Evolutionary conservation across 78 protist genomes (phyloP), one percentile per base, ranked within the genome.

Genomic region (Dictyostelium purpureum): DNA sequence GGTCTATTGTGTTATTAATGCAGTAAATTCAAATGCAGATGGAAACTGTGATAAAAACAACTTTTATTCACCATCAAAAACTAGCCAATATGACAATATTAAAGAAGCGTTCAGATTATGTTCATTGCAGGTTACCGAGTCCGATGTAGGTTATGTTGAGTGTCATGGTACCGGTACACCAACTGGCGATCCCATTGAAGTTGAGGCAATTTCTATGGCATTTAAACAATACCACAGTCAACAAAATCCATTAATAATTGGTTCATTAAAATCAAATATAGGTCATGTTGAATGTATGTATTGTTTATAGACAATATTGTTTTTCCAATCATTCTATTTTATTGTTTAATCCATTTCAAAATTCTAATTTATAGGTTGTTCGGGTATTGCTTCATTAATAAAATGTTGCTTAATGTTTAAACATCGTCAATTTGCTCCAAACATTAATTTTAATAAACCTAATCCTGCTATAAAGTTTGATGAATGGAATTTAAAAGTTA

Each of bases 251-350:
- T 61, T 82, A 4, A 28, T 26, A 19, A 82, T 82, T 12, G 90
- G 90, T 24, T 69, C 79, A 11, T 1, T 82, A 14, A 59, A 59
- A 80, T 40, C 93, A 33, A 77, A 88, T 65, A 47, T 89, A 19
- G 98, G 98, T 14, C 98, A 96, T 37, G 5, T 35, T 24, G 98
- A 96, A n/a, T n/a, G n/a, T n/a, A n/a, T n/a, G n/a, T n/a, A n/a
- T n/a, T n/a, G n/a, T n/a, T n/a, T n/a, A n/a, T n/a, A n/a, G n/a
- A n/a, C n/a, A n/a, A n/a, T n/a, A n/a, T n/a, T n/a, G n/a, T n/a
- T n/a, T n/a, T n/a, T n/a, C n/a, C n/a, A n/a, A n/a, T n/a, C n/a
- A n/a, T n/a, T n/a, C n/a, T n/a, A n/a, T n/a, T n/a, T n/a, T n/a
- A 80, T 87, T 4, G 89, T 81, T 37, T 33, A 67, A 16, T 52